Base-by-base conservation (phyloP, 2,329 filamentous ascomycete genomes). In the Tothia fuscella region DNA sequence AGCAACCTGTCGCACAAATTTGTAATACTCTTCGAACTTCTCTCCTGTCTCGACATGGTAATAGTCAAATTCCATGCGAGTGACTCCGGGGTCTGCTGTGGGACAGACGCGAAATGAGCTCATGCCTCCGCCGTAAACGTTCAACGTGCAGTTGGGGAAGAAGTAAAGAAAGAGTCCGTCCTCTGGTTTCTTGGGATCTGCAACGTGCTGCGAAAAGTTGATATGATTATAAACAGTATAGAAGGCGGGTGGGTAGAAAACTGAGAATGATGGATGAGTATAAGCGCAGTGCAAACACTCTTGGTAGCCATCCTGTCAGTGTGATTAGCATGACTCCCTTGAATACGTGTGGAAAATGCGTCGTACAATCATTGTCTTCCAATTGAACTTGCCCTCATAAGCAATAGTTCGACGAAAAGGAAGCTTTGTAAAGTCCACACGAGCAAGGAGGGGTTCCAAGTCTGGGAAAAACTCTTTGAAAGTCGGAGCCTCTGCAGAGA, bases 341-440 rank as follows among this genome's bases (percentile, higher is more conserved):
- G n/a, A n/a, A n/a, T n/a, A n/a, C n/a, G n/a, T n/a, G n/a, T n/a
- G n/a, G n/a, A n/a, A n/a, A n/a, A n/a, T n/a, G n/a, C n/a, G n/a
- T n/a, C n/a, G n/a, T n/a, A n/a, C n/a, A 19, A 74, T 68, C 70
- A 74, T 74, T 1, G 71, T 73, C 51, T 74, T 74, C 71, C 71
- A 74, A 51, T 76, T 76, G 58, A 75, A 74, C 0, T 62, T 61
- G 3, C 72, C 71, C 38, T 68, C 62, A 42, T 75, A 76, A n/a
- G 62, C 64, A 47, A 75, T 70, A 32, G 67, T 69, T 17, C 65
- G 62, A 3, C 69, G 62, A 47, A 72, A 61, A 0, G 70, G 70
- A 2, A 72, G 57, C 42, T 66, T 61, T 3, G 69, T 72, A 50
- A 75, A 76, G 44, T 75, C 68, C 3, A 74, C 68, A 31, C 55